A percentile compares a stretch with the other conserved stretches of the same genome.
These are phyloP conservation scores for Phialocephala sp. DNA, from an alignment of 2,329 filamentous ascomycete species.

Conservation along the genomic window DNA sequence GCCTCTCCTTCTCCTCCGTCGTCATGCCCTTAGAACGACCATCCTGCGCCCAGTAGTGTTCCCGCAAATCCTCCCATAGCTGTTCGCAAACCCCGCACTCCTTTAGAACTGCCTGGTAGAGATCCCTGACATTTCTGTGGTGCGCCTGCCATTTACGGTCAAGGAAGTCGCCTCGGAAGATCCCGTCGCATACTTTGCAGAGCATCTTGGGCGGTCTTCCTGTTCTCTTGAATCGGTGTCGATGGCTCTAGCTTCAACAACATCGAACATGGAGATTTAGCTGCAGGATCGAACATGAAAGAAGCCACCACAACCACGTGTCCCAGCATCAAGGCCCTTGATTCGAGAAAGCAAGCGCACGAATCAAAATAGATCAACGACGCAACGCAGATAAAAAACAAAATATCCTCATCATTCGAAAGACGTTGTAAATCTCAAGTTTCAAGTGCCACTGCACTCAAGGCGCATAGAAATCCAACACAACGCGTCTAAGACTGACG, in stretches of 20 bases:
- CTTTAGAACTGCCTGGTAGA: not conserved
- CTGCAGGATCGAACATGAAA: not conserved
- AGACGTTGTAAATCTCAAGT: too few species aligned
- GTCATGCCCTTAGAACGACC: not conserved
- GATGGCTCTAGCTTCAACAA: too few species aligned
- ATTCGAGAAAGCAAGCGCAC: not conserved
- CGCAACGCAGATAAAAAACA: too few species aligned
- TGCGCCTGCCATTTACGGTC: not conserved
- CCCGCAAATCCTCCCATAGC: too few species aligned
- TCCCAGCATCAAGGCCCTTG: not conserved
- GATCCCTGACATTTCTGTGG: not conserved
- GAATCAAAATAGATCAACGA: not conserved
- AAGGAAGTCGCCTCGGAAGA: not conserved
- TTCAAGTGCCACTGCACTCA: too few species aligned
- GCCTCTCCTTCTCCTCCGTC: not conserved
- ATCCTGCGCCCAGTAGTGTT: not conserved
- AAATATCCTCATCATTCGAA: too few species aligned
- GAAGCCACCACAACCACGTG: not conserved
- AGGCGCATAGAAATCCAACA: too few species aligned
- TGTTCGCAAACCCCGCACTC: constrained; percentile 6
- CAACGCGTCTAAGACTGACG: too few species aligned
- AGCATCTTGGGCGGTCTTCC: not conserved
- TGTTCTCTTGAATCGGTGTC: too few species aligned
- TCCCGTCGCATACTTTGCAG: not conserved
- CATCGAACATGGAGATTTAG: too few species aligned